Base-by-base conservation (phyloP, 169 alveolate species). In the Cryptosporidium sp. region DNA sequence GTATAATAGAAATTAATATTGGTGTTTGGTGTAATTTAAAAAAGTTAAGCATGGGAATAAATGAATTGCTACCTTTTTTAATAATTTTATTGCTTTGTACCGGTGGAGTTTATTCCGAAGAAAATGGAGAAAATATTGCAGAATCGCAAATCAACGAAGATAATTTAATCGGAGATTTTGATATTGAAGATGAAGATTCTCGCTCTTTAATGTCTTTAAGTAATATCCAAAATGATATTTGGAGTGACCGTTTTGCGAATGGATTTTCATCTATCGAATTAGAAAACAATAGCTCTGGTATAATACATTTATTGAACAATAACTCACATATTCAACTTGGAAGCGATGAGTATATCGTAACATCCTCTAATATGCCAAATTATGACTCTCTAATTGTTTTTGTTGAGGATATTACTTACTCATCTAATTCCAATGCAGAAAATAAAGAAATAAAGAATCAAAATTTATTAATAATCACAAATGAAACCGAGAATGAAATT, bases 251-350 rank as follows among this genome's bases (percentile, higher is more conserved):
- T n/a, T 73, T 73, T 73, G 43, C 31, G 6, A 37, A 73, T 52
- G 86, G 86, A 58, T 73, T 73, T 73, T 73, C 86, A 33, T 73
- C 59, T 26, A 59, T 73, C 33, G 68, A 26, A 37, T 58, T 73
- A 10, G 86, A 73, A 31, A 37, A 55, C 12, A 43, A 35, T 7
- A 16, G 35, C 16, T 52, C 71, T 18, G 86, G 86, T 8, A 12
- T 51, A 51, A 33, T 73, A n/a, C 86, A 73, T 41, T 37, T 21
- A 10, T 37, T 73, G 26, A 73, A 35, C 16, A 59, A 73, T n/a
- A 51, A 23, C 50, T 55, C 71, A 33, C 8, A 26, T 33, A 52
- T 73, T 39, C 18, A 55, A 33, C 51, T 73, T 18, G 69, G 69
- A 16, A 55, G 3, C 31, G 39, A 55, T 55, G 37, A 73, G 33